A percentile compares a stretch with the other conserved stretches of the same genome.
Evolutionary conservation across 1,284 basidiomycete genomes (phyloP).

Genomic region (Exsudoporus floridanus): DNA sequence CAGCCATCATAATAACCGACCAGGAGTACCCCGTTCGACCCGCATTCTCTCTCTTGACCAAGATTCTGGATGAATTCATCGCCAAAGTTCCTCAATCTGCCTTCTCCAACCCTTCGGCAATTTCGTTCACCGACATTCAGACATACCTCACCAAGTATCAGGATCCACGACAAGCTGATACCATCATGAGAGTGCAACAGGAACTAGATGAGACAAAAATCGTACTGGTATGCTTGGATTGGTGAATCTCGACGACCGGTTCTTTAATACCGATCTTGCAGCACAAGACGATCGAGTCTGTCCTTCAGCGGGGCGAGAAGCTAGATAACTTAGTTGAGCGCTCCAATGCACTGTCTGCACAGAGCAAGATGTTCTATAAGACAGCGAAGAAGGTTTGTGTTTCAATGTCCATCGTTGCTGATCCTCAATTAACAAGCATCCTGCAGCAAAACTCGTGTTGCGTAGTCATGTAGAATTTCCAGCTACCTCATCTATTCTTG

Average conservation of each 20-base stretch:
- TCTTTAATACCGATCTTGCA: conserved; percentile 35
- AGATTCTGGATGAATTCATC: conserved; percentile 92
- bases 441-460: conserved; percentile 62
- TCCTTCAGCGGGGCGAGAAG: conserved; percentile 95
- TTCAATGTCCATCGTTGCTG: neutral
- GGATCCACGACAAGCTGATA: conserved; percentile 96
- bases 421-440: conserved; percentile 6
- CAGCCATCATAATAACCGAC: conserved; percentile 92
- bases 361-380: conserved; percentile 96
- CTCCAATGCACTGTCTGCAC: conserved; percentile 85
- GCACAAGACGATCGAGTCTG: conserved; percentile 99
- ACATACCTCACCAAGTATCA: conserved; percentile 93
- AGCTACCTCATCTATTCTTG: conserved; percentile 11
- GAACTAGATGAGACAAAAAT: conserved; percentile 99
- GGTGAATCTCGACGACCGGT: neutral
- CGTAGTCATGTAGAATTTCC: conserved; percentile 47
- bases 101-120: conserved; percentile 59
- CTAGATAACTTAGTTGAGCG: conserved; percentile 96
- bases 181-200: conserved; percentile 98
- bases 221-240: conserved; percentile 60
- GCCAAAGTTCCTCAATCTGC: conserved; percentile 73
- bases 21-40: conserved; percentile 96
- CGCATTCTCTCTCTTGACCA: conserved; percentile 93
- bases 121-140: conserved; percentile 72
- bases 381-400: conserved; percentile 82